Evolutionary conservation across 2,329 filamentous ascomycete genomes (phyloP).

Genomic region (Triangularia setosa): DNA sequence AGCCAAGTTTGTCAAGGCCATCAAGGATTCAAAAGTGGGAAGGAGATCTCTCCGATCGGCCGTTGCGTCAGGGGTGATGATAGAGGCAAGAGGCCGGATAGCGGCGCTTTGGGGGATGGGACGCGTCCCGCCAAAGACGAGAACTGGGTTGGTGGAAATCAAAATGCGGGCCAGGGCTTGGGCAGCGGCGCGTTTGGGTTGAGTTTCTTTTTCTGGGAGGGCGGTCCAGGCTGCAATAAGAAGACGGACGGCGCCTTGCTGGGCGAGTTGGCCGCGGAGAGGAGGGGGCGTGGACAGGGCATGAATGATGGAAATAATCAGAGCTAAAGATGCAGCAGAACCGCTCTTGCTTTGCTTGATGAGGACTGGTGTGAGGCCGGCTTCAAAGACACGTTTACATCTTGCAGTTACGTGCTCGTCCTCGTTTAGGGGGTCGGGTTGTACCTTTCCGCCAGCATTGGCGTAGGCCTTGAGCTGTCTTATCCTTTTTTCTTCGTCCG

Average conservation of each 20-base stretch:
- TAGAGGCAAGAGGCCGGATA: slow-evolving; percentile 74
- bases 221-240: slow-evolving; percentile 67
- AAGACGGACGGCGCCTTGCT: slow-evolving; percentile 89
- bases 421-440: slow-evolving; percentile 66
- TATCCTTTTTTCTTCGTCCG: slow-evolving; percentile 91
- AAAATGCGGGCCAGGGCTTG: slow-evolving; percentile 81
- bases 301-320: slow-evolving; percentile 73
- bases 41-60: slow-evolving; percentile 71
- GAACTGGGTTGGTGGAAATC: slow-evolving; percentile 78
- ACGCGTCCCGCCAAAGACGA: slow-evolving; percentile 77
- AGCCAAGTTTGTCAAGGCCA: slow-evolving; percentile 91
- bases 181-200: slow-evolving; percentile 57
- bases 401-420: slow-evolving; percentile 71
- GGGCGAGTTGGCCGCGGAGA: slow-evolving; percentile 74
- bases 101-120: slow-evolving; percentile 71
- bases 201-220: slow-evolving; percentile 50
- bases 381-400: slow-evolving; percentile 74
- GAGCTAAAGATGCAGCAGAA: slow-evolving; percentile 64
- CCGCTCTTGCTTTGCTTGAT: slow-evolving; percentile 71
- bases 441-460: slow-evolving; percentile 68
- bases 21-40: slow-evolving; percentile 82
- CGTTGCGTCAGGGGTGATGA: slow-evolving; percentile 63
- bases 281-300: slow-evolving; percentile 71
- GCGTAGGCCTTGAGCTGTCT: slow-evolving; percentile 91
- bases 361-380: slow-evolving; percentile 71